Percentiles rank a stretch among this genome's conserved stretches.
Conservation (phyloP, 306 rosid genomes). For the Trifolium repens region DNA sequence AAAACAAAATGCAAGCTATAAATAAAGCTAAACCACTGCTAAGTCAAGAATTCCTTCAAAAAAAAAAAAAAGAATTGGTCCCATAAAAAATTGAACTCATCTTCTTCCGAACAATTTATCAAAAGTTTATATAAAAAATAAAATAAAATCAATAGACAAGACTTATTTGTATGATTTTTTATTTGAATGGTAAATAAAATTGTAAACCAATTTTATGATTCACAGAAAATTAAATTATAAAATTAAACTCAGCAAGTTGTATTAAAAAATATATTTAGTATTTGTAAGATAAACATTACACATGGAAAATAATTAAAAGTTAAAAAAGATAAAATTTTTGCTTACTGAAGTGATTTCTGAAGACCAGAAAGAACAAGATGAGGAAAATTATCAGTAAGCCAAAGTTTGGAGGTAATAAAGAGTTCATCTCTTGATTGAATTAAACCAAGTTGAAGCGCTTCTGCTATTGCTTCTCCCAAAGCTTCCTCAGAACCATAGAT, state of each 20-base stretch:
- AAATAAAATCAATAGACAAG: not conserved
- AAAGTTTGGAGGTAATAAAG: conserved; percentile 49
- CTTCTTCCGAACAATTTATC: too few relatives aligned
- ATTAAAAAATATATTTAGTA: too few relatives aligned
- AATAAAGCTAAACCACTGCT: too few relatives aligned
- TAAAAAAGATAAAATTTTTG: not conserved
- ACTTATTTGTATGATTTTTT: not conserved
- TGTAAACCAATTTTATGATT: not conserved
- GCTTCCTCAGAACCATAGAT: conserved; percentile 44
- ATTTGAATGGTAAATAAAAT: not conserved
- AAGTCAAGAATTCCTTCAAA: too few relatives aligned
- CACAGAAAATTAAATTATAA: too few relatives aligned
- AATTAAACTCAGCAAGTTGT: not conserved
- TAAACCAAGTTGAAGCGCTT: conserved; percentile 43
- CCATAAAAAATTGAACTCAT: too few relatives aligned
- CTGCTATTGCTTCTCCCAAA: conserved; percentile 46
- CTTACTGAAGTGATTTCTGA: conserved; percentile 41
- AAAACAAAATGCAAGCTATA: too few relatives aligned
- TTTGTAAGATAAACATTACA: too few relatives aligned
- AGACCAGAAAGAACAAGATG: conserved; percentile 48
- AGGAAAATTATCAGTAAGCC: conserved; percentile 36
- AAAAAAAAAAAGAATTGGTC: too few relatives aligned
- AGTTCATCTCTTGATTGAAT: conserved; percentile 46
- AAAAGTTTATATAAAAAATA: too few relatives aligned
- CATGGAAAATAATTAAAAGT: not conserved